A percentile compares a stretch with the other conserved stretches of the same genome.
Conservation (phyloP, 2,329 filamentous ascomycete genomes). For the Cladophialophora immunda region DNA sequence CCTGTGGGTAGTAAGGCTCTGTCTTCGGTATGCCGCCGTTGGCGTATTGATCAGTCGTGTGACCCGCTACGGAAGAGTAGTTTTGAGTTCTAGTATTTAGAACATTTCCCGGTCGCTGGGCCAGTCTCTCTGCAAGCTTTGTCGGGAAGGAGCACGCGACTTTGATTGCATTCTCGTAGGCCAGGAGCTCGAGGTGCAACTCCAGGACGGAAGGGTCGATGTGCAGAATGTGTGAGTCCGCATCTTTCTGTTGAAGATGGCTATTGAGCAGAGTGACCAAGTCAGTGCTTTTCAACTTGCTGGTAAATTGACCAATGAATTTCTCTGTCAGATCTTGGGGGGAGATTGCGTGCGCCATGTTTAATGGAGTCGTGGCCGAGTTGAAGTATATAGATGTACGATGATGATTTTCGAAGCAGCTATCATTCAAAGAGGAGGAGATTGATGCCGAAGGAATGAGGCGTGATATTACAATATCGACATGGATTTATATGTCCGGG, state of each 20-base stretch:
- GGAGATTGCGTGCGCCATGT: neutral
- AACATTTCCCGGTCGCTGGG: neutral
- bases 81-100: neutral
- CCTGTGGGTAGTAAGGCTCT: neutral
- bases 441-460: neutral
- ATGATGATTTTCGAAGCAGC: neutral
- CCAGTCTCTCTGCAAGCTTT: neutral
- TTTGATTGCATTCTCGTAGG: conserved; percentile 1
- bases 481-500: neutral
- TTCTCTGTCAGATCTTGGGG: neutral
- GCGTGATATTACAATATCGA: neutral
- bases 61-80: neutral
- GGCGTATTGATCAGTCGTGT: neutral
- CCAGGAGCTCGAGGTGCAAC: neutral
- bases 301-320: neutral
- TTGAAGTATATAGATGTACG: neutral
- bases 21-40: neutral
- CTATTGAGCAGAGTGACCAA: neutral
- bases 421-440: neutral
- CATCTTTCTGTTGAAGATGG: neutral
- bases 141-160: neutral
- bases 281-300: neutral
- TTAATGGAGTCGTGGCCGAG: neutral
- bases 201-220: neutral
- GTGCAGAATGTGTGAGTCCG: neutral